phyloP scores from a whole-genome alignment of 192 early-diverging fungal species.

The Coemansia sp. region DNA sequence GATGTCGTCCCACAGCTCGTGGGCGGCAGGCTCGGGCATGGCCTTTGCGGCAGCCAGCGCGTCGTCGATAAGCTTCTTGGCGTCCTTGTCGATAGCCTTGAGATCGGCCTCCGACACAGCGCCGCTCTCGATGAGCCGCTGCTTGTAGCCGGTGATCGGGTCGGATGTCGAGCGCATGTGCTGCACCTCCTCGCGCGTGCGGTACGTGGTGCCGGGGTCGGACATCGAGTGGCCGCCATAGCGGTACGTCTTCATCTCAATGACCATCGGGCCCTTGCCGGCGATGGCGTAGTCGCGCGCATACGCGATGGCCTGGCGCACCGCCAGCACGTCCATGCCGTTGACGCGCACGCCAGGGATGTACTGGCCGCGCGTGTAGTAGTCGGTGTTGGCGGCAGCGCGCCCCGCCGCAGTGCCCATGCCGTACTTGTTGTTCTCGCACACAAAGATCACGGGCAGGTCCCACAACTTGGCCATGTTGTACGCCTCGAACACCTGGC shows the following conservation, averaged over 20 bases:
- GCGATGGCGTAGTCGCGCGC: constrained; percentile 82
- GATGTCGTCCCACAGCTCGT: constrained; percentile 80
- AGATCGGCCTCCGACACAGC: constrained; percentile 82
- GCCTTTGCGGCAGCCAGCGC: constrained; percentile 83
- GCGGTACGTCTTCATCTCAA: constrained; percentile 97
- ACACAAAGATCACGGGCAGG: constrained; percentile 89
- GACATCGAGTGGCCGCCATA: constrained; percentile 99
- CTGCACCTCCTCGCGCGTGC: constrained; percentile 98
- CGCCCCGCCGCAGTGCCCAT: constrained; percentile 94
- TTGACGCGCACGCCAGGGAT: constrained; percentile 93
- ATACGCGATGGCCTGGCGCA: constrained; percentile 79
- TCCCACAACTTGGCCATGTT: constrained; percentile 99
- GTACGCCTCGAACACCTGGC: constrained; percentile 98
- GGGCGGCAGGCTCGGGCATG: constrained; percentile 68
- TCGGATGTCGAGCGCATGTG: constrained; percentile 95
- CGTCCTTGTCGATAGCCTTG: constrained; percentile 94
- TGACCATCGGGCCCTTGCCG: constrained; percentile 88
- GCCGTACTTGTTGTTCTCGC: constrained; percentile 99
- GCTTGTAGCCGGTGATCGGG: constrained; percentile 91
- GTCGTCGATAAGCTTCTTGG: constrained; percentile 82
- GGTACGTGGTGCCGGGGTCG: constrained; percentile 98
- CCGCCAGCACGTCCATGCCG: constrained; percentile 95
- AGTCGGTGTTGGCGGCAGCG: constrained; percentile 90
- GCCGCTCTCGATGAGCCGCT: constrained; percentile 72
- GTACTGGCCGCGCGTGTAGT: constrained; percentile 96